Evolutionary conservation across 2,329 filamentous ascomycete genomes (phyloP).

Genomic region (Geosmithia morbida): DNA sequence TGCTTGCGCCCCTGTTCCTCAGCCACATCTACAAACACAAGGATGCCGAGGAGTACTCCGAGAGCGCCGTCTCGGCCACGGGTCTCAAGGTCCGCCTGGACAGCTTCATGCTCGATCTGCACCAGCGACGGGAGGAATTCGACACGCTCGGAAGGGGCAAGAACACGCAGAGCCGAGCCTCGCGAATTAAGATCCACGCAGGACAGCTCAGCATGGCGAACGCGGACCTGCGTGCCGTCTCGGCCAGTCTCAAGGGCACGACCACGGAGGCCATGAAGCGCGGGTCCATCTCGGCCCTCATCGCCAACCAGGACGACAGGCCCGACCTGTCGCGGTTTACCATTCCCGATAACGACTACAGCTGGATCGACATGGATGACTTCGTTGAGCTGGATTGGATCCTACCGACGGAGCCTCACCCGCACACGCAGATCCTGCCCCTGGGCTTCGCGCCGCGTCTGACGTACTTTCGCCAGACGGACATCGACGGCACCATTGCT

Average conservation of each 20-base stretch:
- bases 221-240: slow-evolving; percentile 85
- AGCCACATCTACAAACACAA: slow-evolving; percentile 99
- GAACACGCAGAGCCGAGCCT: slow-evolving; percentile 67
- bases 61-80: slow-evolving; percentile 70
- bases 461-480: slow-evolving; percentile 94
- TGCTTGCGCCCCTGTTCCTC: slow-evolving; percentile 84
- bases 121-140: slow-evolving; percentile 88
- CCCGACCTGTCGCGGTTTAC: slow-evolving; percentile 77
- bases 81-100: slow-evolving; percentile 94
- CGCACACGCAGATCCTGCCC: slow-evolving; percentile 86
- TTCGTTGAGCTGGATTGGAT: slow-evolving; percentile 98
- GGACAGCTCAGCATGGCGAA: slow-evolving; percentile 85
- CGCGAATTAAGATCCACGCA: slow-evolving; percentile 88
- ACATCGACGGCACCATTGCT: slow-evolving; percentile 67
- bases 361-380: slow-evolving; percentile 99
- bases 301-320: slow-evolving; percentile 38
- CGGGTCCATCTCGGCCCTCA: slow-evolving; percentile 33
- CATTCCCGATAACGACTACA: slow-evolving; percentile 88
- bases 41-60: slow-evolving; percentile 73
- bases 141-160: slow-evolving; percentile 64
- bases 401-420: slow-evolving; percentile 74
- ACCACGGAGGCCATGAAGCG: slow-evolving; percentile 61
- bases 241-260: slow-evolving; percentile 74
- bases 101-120: slow-evolving; percentile 93
- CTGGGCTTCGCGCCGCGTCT: slow-evolving; percentile 87